Percentiles rank a stretch among this genome's conserved stretches.
These are phyloP conservation scores for Vigna angularis DNA, from an alignment of 306 rosid genomes.

Conservation along the genomic window DNA sequence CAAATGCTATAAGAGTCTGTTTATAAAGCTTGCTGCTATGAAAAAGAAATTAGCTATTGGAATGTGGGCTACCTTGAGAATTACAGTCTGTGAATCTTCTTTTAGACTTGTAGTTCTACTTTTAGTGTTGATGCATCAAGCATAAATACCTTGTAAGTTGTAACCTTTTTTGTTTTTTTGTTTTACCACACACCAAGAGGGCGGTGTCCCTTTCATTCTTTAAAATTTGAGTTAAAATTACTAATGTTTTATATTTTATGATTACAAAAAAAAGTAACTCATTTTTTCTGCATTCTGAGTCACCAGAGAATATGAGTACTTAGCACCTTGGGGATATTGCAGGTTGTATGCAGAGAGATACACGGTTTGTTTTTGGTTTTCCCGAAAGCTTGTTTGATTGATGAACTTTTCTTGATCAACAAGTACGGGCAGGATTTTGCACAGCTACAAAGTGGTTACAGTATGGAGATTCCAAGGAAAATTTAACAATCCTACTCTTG, in stretches of 20 bases:
- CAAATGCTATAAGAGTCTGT: slow-evolving; percentile 41
- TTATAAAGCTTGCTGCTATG: slow-evolving; percentile 27
- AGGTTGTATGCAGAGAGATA: slow-evolving; percentile 37
- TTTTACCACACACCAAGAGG: too few species aligned
- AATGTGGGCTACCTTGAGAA: slow-evolving; percentile 44
- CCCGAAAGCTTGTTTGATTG: slow-evolving; percentile 49
- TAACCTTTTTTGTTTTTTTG: too few species aligned
- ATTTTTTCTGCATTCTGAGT: slow-evolving; percentile 21
- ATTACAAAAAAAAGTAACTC: not conserved
- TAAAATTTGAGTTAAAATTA: slow-evolving; percentile 30
- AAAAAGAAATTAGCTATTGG: slow-evolving; percentile 42
- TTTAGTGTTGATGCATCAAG: not conserved
- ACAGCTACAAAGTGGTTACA: slow-evolving; percentile 31
- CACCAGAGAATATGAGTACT: slow-evolving; percentile 38
- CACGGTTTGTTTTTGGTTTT: slow-evolving; percentile 45
- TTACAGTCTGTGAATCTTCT: slow-evolving; percentile 37
- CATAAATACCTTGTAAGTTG: too few species aligned
- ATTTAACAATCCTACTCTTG: slow-evolving; percentile 7
- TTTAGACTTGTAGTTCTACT: slow-evolving; percentile 5
- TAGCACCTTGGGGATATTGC: slow-evolving; percentile 38
- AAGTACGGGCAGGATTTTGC: slow-evolving; percentile 44
- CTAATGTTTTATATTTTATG: not conserved
- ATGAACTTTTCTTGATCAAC: slow-evolving; percentile 47
- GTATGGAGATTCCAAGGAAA: slow-evolving; percentile 28
- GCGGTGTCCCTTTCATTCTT: slow-evolving; percentile 13